Base-by-base conservation (phyloP, 129 eudicot species). In the Apium graveolens region DNA sequence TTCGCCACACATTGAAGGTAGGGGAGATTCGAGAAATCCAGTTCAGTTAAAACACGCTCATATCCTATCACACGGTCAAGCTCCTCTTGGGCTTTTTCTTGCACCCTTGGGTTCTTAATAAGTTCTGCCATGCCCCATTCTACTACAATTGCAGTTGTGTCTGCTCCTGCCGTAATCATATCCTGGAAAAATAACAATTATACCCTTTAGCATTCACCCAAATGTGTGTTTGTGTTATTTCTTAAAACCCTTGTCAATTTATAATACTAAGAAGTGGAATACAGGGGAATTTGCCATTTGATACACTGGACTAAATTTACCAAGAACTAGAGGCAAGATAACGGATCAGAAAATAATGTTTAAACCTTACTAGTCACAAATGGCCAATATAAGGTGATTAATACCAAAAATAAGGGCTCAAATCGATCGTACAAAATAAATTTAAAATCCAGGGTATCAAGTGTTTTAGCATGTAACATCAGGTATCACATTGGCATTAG, bases 61-160 rank as follows among this genome's bases (percentile, higher is more conserved):
- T 72, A 72, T 21, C 76, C 76, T 12, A 72, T 26, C 49, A 72
- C 76, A 38, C 76, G 76, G 49, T 72, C 76, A 38, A 72, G 76
- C 76, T 72, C 76, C 76, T 39, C 76, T n/a, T 72, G 76, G 48
- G 76, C 76, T 72, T 72, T 72, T 39, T 72, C 45, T 41, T 72
- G 76, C 18, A 72, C 76, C 76, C 76, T 72, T 18, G 76, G 76
- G 34, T 72, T 72, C 49, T 72, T 72, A 6, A 72, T 38, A 20
- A 72, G 76, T 44, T 72, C 76, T 38, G 76, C 76, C 76, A 72
- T 39, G 32, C 76, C 76, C 76, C 76, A 72, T 41, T 72, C 76
- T 16, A 72, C 76, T 72, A 43, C 44, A 21, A 72, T 72, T 24
- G 76, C 76, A 39, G 76, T 72, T 72, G 76, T 72, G 76, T 72